Conservation (phyloP, 2,329 filamentous ascomycete species). For the Chrysoporthe cubensis region DNA sequence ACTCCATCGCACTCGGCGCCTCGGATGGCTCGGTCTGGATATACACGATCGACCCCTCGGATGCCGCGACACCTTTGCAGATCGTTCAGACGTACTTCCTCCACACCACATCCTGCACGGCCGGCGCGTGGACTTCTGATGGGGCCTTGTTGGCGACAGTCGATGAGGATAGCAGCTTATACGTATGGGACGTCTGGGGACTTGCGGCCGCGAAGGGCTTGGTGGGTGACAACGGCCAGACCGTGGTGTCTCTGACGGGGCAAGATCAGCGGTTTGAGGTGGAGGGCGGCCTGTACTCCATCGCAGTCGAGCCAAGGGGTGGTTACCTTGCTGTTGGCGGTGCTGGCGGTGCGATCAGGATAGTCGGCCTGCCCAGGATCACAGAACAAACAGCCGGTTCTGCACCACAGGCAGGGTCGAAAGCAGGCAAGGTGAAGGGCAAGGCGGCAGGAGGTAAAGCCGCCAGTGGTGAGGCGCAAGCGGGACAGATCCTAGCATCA, state of each 20-base stretch:
- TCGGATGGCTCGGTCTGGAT: conserved; percentile 95
- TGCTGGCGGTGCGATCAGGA: conserved; percentile 81
- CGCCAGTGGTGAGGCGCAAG: conserved; percentile 39
- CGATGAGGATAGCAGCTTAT: conserved; percentile 83
- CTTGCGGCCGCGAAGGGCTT: conserved; percentile 65
- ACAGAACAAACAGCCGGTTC: conserved; percentile 31
- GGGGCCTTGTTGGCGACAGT: conserved; percentile 87
- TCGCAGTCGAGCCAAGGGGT: conserved; percentile 80
- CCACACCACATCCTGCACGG: conserved; percentile 84
- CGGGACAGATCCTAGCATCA: conserved; percentile 73
- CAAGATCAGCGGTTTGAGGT: conserved; percentile 90
- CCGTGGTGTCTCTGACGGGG: conserved; percentile 76
- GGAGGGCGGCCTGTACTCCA: conserved; percentile 87
- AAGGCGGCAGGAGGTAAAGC: conserved; percentile 33
- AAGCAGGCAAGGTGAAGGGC: conserved; percentile 32
- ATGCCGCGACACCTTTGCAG: conserved; percentile 64
- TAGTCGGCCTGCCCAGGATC: conserved; percentile 79
- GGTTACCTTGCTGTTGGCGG: conserved; percentile 85
- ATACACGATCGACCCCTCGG: conserved; percentile 77
- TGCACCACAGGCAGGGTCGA: conserved; percentile 27
- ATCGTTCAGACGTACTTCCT: conserved; percentile 93
- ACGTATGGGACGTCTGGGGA: conserved; percentile 92
- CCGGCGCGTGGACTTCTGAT: conserved; percentile 88
- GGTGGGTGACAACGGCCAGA: conserved; percentile 57
- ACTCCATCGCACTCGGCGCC: conserved; percentile 85